Conservation (phyloP, 306 rosid genomes). For the Cucumis cinereus region DNA sequence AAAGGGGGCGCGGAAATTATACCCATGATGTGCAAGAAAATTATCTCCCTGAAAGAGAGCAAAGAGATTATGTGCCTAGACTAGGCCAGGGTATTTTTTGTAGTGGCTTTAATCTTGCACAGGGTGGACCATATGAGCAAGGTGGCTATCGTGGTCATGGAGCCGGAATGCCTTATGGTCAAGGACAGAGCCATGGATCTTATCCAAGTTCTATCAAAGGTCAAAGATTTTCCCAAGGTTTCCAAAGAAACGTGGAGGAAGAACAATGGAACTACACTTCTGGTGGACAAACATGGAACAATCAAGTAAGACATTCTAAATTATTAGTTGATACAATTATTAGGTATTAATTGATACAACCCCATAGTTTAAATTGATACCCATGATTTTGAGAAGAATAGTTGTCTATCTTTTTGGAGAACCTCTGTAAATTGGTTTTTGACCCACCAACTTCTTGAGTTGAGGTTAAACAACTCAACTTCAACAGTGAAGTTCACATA, state of each 20-base stretch:
- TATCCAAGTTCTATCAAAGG: conserved; percentile 14
- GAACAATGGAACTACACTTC: conserved; percentile 18
- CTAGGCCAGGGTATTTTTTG: conserved; percentile 14
- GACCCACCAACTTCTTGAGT: too few species aligned
- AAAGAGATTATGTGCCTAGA: too few species aligned
- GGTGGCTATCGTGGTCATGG: conserved; percentile 20
- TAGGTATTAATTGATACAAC: too few species aligned
- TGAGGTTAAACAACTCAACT: too few species aligned
- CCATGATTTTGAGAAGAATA: background rate
- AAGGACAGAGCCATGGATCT: conserved; percentile 11
- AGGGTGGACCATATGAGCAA: conserved; percentile 18
- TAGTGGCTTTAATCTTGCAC: conserved; percentile 14
- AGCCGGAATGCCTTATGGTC: conserved; percentile 16
- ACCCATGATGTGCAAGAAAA: too few species aligned
- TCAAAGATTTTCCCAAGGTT: conserved; percentile 18
- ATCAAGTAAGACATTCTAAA: conserved; percentile 17
- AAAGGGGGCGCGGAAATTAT: too few species aligned
- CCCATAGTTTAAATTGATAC: too few species aligned
- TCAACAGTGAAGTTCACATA: too few species aligned
- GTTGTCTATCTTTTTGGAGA: background rate
- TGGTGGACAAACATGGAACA: conserved; percentile 19
- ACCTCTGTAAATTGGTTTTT: too few species aligned
- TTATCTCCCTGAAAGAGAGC: too few species aligned
- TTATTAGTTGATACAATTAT: too few species aligned
- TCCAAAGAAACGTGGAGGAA: conserved; percentile 18